phyloP scores from a whole-genome alignment of 805 yeast genomes.

The Helenozyma baotianmanensis region DNA sequence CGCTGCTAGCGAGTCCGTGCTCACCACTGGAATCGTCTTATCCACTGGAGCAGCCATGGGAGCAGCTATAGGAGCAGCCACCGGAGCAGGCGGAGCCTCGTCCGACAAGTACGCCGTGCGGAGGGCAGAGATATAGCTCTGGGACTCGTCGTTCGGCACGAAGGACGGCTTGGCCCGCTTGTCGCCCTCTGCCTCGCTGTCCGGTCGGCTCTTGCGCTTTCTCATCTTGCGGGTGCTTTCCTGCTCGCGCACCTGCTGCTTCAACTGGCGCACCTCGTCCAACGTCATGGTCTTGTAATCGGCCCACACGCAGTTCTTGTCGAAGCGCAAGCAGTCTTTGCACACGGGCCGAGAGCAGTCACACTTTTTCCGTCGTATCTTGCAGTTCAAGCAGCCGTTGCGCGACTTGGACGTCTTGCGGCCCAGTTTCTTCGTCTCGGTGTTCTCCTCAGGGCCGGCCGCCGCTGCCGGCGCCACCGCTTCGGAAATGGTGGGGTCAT shows the following conservation, averaged over 20 bases:
- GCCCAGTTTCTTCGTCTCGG: too few relatives aligned
- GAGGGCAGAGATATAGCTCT: too few relatives aligned
- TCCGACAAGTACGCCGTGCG: too few relatives aligned
- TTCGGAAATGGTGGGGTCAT: too few relatives aligned
- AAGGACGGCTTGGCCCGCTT: background rate
- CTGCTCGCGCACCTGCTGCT: constrained; percentile 30
- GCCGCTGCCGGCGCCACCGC: too few relatives aligned
- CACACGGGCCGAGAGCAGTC: constrained; percentile 48
- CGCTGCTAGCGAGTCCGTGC: background rate
- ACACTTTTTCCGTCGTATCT: constrained; percentile 58
- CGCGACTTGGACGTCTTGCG: constrained; percentile 28
- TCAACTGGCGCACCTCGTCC: constrained; percentile 32
- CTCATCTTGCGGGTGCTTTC: constrained; percentile 42
- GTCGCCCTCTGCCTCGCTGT: background rate
- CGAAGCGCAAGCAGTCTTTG: constrained; percentile 44
- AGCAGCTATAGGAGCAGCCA: too few relatives aligned
- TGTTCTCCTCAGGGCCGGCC: too few relatives aligned
- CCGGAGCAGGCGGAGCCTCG: too few relatives aligned
- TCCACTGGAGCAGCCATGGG: too few relatives aligned
- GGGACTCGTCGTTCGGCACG: too few relatives aligned
- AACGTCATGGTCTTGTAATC: constrained; percentile 40
- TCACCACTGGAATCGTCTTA: background rate
- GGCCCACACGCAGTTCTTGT: constrained; percentile 46
- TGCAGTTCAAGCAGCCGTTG: constrained; percentile 68
- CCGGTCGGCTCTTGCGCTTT: constrained; percentile 21